Conservation (phyloP, 2,329 filamentous ascomycete species). For the Myriangium duriaei region DNA sequence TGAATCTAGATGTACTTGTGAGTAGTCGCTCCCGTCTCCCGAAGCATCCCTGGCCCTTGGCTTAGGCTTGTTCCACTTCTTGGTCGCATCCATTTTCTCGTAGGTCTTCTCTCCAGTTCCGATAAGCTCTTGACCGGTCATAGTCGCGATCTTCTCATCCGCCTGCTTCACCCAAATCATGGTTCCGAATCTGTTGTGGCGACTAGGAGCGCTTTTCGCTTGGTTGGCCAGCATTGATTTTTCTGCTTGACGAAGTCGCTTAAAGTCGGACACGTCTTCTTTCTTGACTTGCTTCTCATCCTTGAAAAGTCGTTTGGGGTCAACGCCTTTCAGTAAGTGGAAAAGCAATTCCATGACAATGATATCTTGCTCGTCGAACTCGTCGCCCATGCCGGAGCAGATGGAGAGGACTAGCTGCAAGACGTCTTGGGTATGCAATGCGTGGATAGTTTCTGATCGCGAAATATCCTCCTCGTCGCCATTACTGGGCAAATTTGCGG, state of each 20-base stretch:
- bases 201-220: slow-evolving; percentile 64
- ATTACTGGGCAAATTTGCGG: slow-evolving; percentile 59
- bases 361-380: slow-evolving; percentile 81
- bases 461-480: slow-evolving; percentile 86
- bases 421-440: slow-evolving; percentile 82
- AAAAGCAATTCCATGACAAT: slow-evolving; percentile 87
- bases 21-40: slow-evolving; percentile 59
- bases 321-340: slow-evolving; percentile 80
- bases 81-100: slow-evolving; percentile 79
- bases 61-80: slow-evolving; percentile 77
- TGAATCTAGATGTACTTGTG: slow-evolving; percentile 54
- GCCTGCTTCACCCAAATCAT: slow-evolving; percentile 95
- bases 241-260: slow-evolving; percentile 66
- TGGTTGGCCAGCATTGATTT: slow-evolving; percentile 68
- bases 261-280: slow-evolving; percentile 60
- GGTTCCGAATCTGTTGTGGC: slow-evolving; percentile 89
- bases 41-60: slow-evolving; percentile 28
- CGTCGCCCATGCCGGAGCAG: slow-evolving; percentile 84
- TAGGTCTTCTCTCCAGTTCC: slow-evolving; percentile 59
- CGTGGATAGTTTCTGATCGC: slow-evolving; percentile 74
- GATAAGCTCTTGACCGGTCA: slow-evolving; percentile 80
- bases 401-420: slow-evolving; percentile 75
- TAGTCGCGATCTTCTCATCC: slow-evolving; percentile 68
- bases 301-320: slow-evolving; percentile 75
- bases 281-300: slow-evolving; percentile 58